Evolutionary conservation across 805 yeast genomes (phyloP).

Genomic region (Metschnikowia lachancei): DNA sequence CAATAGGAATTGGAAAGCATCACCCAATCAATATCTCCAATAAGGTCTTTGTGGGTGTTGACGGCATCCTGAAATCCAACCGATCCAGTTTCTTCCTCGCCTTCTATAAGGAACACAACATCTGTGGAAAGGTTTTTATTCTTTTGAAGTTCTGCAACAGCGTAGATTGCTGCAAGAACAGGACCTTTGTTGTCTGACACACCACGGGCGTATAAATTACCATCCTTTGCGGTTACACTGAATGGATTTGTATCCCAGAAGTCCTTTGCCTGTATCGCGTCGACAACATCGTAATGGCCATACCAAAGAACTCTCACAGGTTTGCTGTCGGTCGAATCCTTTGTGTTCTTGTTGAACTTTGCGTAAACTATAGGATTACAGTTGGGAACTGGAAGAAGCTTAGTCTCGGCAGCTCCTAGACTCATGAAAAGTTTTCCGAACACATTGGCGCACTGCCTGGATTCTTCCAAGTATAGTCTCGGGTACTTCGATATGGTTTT

Average conservation of each 20-base stretch:
- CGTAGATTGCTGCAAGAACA: constrained; percentile 76
- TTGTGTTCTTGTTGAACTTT: constrained; percentile 46
- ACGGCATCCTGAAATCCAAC: constrained; percentile 76
- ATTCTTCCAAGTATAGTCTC: constrained; percentile 66
- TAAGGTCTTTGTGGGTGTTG: constrained; percentile 43
- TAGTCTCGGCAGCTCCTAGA: constrained; percentile 68
- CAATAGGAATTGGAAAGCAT: constrained; percentile 88
- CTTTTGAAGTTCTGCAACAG: constrained; percentile 70
- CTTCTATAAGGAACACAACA: constrained; percentile 82
- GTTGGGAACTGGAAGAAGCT: constrained; percentile 66
- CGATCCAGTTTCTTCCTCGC: constrained; percentile 94
- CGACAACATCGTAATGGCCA: constrained; percentile 95
- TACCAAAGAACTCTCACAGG: constrained; percentile 67
- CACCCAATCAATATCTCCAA: constrained; percentile 85
- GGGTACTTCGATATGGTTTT: constrained; percentile 78
- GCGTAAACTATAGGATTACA: constrained; percentile 89
- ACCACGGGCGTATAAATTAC: constrained; percentile 88
- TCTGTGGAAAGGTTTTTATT: constrained; percentile 58
- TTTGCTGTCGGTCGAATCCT: constrained; percentile 4
- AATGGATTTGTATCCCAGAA: constrained; percentile 82
- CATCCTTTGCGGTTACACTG: constrained; percentile 69
- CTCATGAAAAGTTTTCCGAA: constrained; percentile 58
- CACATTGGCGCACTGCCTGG: constrained; percentile 82
- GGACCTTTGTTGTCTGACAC: constrained; percentile 97
- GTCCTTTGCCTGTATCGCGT: constrained; percentile 56